Evolutionary conservation across 2,329 filamentous ascomycete species (phyloP), one percentile per base, ranked within the genome.

Genomic region (Trichoderma gracile): DNA sequence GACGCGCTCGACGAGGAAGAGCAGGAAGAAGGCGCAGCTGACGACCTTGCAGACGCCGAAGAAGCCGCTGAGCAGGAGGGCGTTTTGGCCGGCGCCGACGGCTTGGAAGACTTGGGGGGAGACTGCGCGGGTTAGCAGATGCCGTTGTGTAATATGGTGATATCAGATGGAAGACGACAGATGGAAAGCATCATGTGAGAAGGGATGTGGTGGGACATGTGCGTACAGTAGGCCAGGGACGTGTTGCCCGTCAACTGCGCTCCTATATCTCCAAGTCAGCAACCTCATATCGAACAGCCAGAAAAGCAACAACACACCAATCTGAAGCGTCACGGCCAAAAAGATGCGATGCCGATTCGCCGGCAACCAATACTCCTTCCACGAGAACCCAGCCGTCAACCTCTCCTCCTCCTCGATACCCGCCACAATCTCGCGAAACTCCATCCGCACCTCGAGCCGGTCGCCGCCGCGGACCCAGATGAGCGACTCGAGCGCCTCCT

Each of bases 41-140:
- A 81, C 73, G 25, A 84, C 79, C 71, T 84, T 84, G 65, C 82
- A 78, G 8, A 82, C 72, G 3, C 82, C 81, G 49, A 84, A 84
- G 71, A 84, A 82, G 10, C 81, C 82, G 1, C 80, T 83, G 58
- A 84, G 76, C 8, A 84, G 74, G 45, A 82, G 78, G 33, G 75
- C 73, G n/a, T 79, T 74, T 47, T 78, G 72, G 5, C 80, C 80
- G 6, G 81, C 80, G 4, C 81, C 81, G 10, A 84, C 79, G 3
- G 80, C 76, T 15, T 74, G 73, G 72, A 84, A 84, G 46, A 84
- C 80, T 68, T 84, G 82, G 0, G 79, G 81, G 1, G 80, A 80
- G 68, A 81, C 75, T 77, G 23, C 14, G 42, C 6, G 7, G 4
- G 23, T 7, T 1, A 3, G 30, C 68, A n/a, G n/a, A n/a, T n/a